Base-by-base conservation (phyloP, 306 rosid genomes). In the Calophaca sinica region DNA sequence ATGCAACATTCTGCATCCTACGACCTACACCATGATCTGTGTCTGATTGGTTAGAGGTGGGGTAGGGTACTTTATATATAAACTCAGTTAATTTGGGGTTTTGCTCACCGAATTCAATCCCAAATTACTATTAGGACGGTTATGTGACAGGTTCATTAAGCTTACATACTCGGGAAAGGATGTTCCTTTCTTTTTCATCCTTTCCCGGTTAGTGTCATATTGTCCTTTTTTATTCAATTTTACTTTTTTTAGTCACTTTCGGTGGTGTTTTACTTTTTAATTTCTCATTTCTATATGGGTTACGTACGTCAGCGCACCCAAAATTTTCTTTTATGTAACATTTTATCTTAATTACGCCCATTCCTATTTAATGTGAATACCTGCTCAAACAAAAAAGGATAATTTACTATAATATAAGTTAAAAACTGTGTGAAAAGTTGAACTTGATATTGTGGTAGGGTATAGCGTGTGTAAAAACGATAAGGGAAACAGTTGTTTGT, bases 191-290 rank as follows among this genome's bases (percentile, higher is more conserved):
- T 0, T 11, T 39, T 64, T 64, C 38, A 29, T 14, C 13, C 50
- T 62, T 62, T 20, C 7, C 28, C 5, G 3, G 31, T 3, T 32
- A 12, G 45, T 68, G 45, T 68, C 44, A 46, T n/a, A 9, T 11
- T 68, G 45, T 31, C 53, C 51, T 10, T 33, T 42, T 44, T 6
- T 28, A 15, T 4, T 13, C 39, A 4, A 6, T 15, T 36, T 14
- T 53, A 3, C n/a, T 5, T 6, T 32, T 45, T 57, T 7, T 28
- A 60, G 61, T 73, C 60, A 61, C 70, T 73, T 73, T 73, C 28
- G 39, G 70, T 61, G 61, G 20, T 48, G 35, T 46, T 60, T 29
- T 44, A 5, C 45, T 1, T 44, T 44, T 20, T 0, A 26, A 5
- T 26, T 11, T 45, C 6, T 51, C 50, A 5, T 51, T 35, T 6